Evolutionary conservation across 805 yeast species (phyloP), one percentile per base, ranked within the genome.

Genomic region (Starmerella vitae): DNA sequence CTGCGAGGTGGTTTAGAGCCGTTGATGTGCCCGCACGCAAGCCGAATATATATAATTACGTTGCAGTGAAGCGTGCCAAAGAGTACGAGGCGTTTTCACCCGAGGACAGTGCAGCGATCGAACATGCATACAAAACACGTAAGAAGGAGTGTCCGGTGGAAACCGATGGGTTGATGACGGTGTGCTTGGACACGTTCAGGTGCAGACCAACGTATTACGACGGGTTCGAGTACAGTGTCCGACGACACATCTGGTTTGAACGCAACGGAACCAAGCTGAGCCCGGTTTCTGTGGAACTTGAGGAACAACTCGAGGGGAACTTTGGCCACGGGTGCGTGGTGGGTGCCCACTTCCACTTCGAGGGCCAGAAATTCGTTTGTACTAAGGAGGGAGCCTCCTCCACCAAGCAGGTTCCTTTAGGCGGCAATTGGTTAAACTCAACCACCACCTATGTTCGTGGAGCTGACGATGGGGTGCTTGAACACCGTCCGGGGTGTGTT

Each of bases 231-330:
- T 88, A 76, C 54, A 85, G 81, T 43, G 78, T 88, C 1, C 65
- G 94, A 33, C 62, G 96, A 39, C 94, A 94, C 1, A 56, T 74
- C 1, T 88, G 97, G 97, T 84, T 83, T 55, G 50, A 46, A 36
- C 60, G 65, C 27, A 54, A 68, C 8, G 71, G 71, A 36, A 72
- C 73, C 1, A 46, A 53, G 27, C 42, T 56, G 20, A 51, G 52
- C 4, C 93, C 93, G 0, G 58, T 83, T 20, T 52, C 65, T 8
- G 62, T 63, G 1, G 57, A 60, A 1, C 42, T 76, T 4, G 64
- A 91, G 0, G 60, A 63, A 1, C 73, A 70, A 40, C 51, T 86
- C 17, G 96, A 86, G 55, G 51, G 51, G 4, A 71, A 71, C 0
- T 81, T 70, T 53, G 10, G 52, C 67, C 30, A 27, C 17, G 17